These are phyloP conservation scores for Fusarium humuli DNA, from an alignment of 2,329 filamentous ascomycete species.

Conservation along the genomic window DNA sequence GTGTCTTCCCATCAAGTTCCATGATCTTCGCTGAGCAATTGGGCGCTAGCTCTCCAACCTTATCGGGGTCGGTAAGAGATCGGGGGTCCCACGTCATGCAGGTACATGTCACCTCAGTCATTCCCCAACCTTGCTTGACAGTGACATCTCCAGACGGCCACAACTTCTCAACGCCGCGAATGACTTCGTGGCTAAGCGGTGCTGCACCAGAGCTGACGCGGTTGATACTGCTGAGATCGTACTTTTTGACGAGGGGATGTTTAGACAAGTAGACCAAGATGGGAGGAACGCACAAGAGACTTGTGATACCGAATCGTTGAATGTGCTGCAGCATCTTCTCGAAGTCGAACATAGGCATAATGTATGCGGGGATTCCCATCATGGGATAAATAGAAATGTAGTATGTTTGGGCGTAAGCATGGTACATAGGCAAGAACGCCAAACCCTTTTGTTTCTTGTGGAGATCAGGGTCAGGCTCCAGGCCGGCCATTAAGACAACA, in stretches of 20 bases:
- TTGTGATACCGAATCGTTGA: constrained; percentile 74
- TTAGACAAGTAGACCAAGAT: constrained; percentile 80
- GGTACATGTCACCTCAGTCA: constrained; percentile 85
- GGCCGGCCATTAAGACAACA: constrained; percentile 55
- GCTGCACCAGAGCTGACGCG: constrained; percentile 74
- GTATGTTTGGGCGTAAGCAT: constrained; percentile 77
- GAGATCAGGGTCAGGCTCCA: constrained; percentile 60
- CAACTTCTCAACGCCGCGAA: constrained; percentile 58
- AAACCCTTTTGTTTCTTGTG: constrained; percentile 58
- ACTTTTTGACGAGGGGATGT: constrained; percentile 72
- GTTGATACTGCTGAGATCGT: constrained; percentile 75
- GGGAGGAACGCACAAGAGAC: constrained; percentile 76
- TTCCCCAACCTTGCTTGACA: constrained; percentile 81
- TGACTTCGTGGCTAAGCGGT: constrained; percentile 67
- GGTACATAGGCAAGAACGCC: constrained; percentile 81
- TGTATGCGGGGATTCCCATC: constrained; percentile 72
- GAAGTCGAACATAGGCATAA: constrained; percentile 84
- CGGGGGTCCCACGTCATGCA: constrained; percentile 78
- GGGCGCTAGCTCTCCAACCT: constrained; percentile 52
- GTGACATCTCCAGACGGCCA: constrained; percentile 56
- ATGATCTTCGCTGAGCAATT: constrained; percentile 70
- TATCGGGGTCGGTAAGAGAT: constrained; percentile 6
- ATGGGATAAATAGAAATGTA: constrained; percentile 70
- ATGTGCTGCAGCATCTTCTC: constrained; percentile 75
- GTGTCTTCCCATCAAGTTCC: constrained; percentile 62